phyloP scores from a whole-genome alignment of 345 rosid genomes.

The Excoecaria cochinchinensis region DNA sequence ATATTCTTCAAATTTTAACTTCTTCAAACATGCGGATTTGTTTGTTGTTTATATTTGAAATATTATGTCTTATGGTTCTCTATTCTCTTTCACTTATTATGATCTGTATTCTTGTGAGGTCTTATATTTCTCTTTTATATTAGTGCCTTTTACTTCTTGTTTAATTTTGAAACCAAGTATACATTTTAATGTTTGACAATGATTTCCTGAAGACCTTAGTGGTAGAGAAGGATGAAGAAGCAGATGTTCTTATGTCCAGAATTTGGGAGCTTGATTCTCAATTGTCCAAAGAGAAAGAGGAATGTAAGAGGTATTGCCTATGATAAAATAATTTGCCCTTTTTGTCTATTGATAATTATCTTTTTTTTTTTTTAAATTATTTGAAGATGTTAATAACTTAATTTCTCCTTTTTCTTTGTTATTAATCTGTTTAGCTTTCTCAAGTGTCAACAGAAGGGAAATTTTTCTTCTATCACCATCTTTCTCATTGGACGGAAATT shows the following conservation, averaged over 20 bases:
- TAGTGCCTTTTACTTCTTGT: neutral
- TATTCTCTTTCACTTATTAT: neutral
- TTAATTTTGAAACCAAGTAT: neutral
- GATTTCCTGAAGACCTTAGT: slow-evolving; percentile 39
- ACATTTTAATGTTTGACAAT: slow-evolving; percentile 9
- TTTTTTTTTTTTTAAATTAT: neutral
- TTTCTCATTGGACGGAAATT: slow-evolving; percentile 23
- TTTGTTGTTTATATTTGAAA: slow-evolving; percentile 3
- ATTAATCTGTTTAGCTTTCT: neutral
- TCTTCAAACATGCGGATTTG: neutral
- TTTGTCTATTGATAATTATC: neutral
- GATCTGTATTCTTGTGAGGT: neutral
- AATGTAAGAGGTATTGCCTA: slow-evolving; percentile 57
- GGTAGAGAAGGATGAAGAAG: slow-evolving; percentile 71
- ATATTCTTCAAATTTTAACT: neutral
- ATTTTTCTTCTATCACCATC: neutral
- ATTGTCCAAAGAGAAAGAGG: slow-evolving; percentile 70
- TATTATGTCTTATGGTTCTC: neutral
- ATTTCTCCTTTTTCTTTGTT: neutral
- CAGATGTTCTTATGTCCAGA: slow-evolving; percentile 61
- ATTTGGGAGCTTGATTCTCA: slow-evolving; percentile 70
- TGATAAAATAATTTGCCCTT: neutral
- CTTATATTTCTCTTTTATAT: neutral
- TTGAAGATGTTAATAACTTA: slow-evolving; percentile 13
- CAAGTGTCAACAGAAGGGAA: neutral